Evolutionary conservation across 2,329 filamentous ascomycete species (phyloP).

Genomic region (Chaetomiaceae sp.): DNA sequence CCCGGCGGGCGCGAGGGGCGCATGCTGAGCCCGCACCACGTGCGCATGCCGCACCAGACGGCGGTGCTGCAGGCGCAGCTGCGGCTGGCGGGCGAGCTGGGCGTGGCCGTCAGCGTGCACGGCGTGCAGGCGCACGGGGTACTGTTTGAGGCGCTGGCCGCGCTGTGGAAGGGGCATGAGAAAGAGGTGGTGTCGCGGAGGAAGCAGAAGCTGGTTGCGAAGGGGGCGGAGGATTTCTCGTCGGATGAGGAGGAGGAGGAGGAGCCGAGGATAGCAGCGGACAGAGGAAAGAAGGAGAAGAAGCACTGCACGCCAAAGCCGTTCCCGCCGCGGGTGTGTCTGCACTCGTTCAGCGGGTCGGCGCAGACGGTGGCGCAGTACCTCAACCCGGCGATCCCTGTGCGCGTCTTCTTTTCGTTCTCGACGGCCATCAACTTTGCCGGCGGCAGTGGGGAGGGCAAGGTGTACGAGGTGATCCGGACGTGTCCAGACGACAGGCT

Average conservation of each 20-base stretch:
- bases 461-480: slow-evolving; percentile 60
- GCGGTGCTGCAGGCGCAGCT: slow-evolving; percentile 61
- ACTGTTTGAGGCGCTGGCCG: slow-evolving; percentile 57
- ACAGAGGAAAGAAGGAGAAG: too few species aligned
- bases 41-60: slow-evolving; percentile 63
- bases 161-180: slow-evolving; percentile 67
- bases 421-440: slow-evolving; percentile 76
- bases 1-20: slow-evolving; percentile 66
- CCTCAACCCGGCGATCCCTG: slow-evolving; percentile 63
- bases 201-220: slow-evolving; percentile 46
- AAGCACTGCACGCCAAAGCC: slow-evolving; percentile 41
- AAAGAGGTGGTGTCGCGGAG: slow-evolving; percentile 53
- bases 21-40: slow-evolving; percentile 59
- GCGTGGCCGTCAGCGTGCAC: slow-evolving; percentile 61
- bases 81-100: slow-evolving; percentile 61
- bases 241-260: slow-evolving; percentile 30
- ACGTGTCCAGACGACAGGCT: slow-evolving; percentile 71
- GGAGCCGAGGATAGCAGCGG: slow-evolving; percentile 16
- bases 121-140: slow-evolving; percentile 72
- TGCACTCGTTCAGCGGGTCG: slow-evolving; percentile 87
- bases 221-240: slow-evolving; percentile 42
- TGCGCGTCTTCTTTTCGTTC: slow-evolving; percentile 80
- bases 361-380: slow-evolving; percentile 73
- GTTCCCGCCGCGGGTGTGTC: slow-evolving; percentile 81
- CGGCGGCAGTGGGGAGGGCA: slow-evolving; percentile 39